These are phyloP conservation scores for Pichia ethanolica DNA, from an alignment of 805 yeast genomes.

Conservation along the genomic window DNA sequence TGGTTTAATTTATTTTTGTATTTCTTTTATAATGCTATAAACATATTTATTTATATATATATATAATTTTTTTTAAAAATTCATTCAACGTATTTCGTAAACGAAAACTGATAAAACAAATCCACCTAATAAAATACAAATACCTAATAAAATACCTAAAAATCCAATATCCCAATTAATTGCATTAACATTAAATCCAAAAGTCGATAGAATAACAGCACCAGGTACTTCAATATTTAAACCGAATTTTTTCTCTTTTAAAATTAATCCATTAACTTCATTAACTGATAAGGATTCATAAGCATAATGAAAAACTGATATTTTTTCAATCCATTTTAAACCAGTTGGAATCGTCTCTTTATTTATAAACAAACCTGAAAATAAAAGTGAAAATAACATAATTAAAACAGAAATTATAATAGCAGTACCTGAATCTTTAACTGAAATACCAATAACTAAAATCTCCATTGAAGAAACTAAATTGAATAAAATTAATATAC, in stretches of 20 bases:
- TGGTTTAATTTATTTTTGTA: too few species aligned
- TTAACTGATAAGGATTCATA: slow-evolving; percentile 89
- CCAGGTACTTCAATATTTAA: slow-evolving; percentile 95
- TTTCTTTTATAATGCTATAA: too few species aligned
- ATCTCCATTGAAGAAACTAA: slow-evolving; percentile 80
- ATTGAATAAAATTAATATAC: slow-evolving; percentile 74
- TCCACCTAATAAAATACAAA: slow-evolving; percentile 66
- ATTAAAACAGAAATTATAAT: slow-evolving; percentile 81
- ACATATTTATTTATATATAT: too few species aligned
- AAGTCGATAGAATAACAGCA: slow-evolving; percentile 90
- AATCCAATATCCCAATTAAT: slow-evolving; percentile 58
- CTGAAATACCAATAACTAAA: slow-evolving; percentile 77
- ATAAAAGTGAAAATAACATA: slow-evolving; percentile 74
- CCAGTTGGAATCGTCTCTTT: slow-evolving; percentile 46
- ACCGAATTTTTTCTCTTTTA: slow-evolving; percentile 86
- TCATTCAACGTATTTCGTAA: slow-evolving; percentile 56
- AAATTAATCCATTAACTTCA: slow-evolving; percentile 79
- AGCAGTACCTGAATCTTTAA: slow-evolving; percentile 88
- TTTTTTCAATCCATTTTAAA: slow-evolving; percentile 68
- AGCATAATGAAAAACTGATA: slow-evolving; percentile 91
- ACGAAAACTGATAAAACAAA: slow-evolving; percentile 64
- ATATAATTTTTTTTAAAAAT: too few species aligned
- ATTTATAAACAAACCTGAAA: slow-evolving; percentile 91
- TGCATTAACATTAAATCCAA: slow-evolving; percentile 85
- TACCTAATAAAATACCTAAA: slow-evolving; percentile 47